Percentiles rank a stretch among this genome's conserved stretches.
phyloP scores from a whole-genome alignment of 2,329 filamentous ascomycete species.

The Scytalidium sp. region DNA sequence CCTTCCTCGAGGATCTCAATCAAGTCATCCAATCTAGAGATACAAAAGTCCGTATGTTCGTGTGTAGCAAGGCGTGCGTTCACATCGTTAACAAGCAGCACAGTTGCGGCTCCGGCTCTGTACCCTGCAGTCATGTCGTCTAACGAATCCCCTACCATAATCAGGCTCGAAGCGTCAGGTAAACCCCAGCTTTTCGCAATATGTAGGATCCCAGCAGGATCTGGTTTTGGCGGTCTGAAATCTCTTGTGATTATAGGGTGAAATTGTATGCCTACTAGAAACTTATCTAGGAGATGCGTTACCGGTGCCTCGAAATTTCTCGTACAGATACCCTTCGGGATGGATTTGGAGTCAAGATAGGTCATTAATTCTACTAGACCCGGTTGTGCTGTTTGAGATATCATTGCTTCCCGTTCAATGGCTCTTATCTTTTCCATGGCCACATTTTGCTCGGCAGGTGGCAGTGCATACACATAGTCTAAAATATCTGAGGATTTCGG shows the following conservation, averaged over 20 bases:
- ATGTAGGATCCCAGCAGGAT: conserved; percentile 82
- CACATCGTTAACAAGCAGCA: conserved; percentile 82
- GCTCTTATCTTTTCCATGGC: conserved; percentile 72
- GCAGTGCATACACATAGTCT: conserved; percentile 77
- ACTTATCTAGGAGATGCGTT: conserved; percentile 69
- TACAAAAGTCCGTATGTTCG: conserved; percentile 73
- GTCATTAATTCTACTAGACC: conserved; percentile 77
- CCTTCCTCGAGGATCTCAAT: conserved; percentile 72
- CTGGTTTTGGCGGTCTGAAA: conserved; percentile 78
- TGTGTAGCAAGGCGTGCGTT: conserved; percentile 69
- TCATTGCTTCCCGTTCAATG: conserved; percentile 83
- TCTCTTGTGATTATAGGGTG: conserved; percentile 80
- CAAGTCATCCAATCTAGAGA: conserved; percentile 71
- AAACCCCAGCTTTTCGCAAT: conserved; percentile 74
- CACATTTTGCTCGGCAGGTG: conserved; percentile 53
- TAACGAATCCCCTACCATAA: conserved; percentile 65
- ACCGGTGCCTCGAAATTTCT: conserved; percentile 88
- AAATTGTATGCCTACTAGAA: conserved; percentile 67
- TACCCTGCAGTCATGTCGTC: conserved; percentile 92
- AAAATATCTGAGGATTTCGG: conserved; percentile 77
- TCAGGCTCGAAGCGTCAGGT: conserved; percentile 18
- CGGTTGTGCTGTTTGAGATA: conserved; percentile 73
- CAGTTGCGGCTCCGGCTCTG: conserved; percentile 81
- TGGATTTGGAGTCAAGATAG: conserved; percentile 65
- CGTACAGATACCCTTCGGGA: conserved; percentile 87